Evolutionary conservation across 176 grass and related monocot species (phyloP), one percentile per base, ranked within the genome.

Genomic region (Phoenix roebelenii): DNA sequence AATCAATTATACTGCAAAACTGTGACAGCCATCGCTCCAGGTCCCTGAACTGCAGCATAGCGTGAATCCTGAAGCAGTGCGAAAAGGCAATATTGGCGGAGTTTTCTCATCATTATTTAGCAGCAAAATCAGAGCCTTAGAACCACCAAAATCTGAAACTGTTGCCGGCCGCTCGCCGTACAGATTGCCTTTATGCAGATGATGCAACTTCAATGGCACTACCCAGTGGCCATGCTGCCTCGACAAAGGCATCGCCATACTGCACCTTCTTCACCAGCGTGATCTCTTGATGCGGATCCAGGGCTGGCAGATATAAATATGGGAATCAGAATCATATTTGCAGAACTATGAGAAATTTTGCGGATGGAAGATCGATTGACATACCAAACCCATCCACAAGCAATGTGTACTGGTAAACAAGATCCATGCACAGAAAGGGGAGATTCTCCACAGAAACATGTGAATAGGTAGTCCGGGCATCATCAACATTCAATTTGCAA

Each of bases 301-400:
- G 25, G 50, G 54, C 78, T 86, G 22, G 3, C 17, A 67, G 1
- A 14, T 9, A 32, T 35, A 9, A 59, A 29, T n/a, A 65, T 18
- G 32, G 18, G 17, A 59, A 55, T 74, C 18, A 49, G 16, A 64
- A 23, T 59, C 16, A 55, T 12, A 14, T 0, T 12, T 44, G 35
- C 35, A 44, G 9, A 44, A 44, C 10, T 44, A 14, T 9, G 35
- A 14, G 35, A 44, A 12, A 12, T 44, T 44, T 44, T 2, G 10
- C 7, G 14, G 35, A 44, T 44, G 10, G 10, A 44, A 44, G 10
- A 44, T 44, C 14, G 35, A 44, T 9, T 44, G 35, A 14, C 55
- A 20, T 53, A 90, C 87, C 68, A 3, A 86, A 83, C 5, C 79
- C 87, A 18, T 82, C 71, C 1, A 82, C 82, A 2, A 91, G 83